Percentiles rank a stretch among this genome's conserved stretches.
These are phyloP conservation scores for Suillus discolor DNA, from an alignment of 768 basidiomycete species.

Conservation along the genomic window DNA sequence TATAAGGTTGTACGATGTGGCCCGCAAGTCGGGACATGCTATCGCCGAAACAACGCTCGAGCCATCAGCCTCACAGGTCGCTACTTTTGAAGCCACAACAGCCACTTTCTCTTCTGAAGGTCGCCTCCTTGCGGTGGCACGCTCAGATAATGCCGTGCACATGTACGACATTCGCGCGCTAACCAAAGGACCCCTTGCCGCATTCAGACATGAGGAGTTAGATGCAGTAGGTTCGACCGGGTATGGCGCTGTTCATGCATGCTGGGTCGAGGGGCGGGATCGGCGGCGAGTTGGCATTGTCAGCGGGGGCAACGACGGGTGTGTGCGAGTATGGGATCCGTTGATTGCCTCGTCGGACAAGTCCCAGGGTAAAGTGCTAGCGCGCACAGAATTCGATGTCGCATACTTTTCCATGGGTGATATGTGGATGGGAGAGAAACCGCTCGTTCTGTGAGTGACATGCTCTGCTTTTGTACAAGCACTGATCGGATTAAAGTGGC, in stretches of 20 bases:
- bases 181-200: constrained; percentile 44
- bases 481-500: constrained; percentile 36
- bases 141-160: constrained; percentile 59
- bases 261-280: constrained; percentile 52
- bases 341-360: constrained; percentile 38
- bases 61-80: constrained; percentile 16
- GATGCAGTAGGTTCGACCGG: constrained; percentile 28
- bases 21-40: constrained; percentile 31
- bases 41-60: constrained; percentile 36
- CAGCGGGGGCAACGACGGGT: constrained; percentile 71
- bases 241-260: constrained; percentile 53
- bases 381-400: constrained; percentile 57
- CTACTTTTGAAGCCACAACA: constrained; percentile 47
- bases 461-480: not conserved
- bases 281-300: constrained; percentile 48
- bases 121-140: constrained; percentile 58
- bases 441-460: constrained; percentile 59
- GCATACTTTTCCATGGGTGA: constrained; percentile 63
- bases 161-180: constrained; percentile 66
- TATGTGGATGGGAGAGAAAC: constrained; percentile 48
- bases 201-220: constrained; percentile 49
- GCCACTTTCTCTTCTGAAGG: constrained; percentile 62
- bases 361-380: constrained; percentile 51
- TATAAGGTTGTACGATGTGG: constrained; percentile 57
- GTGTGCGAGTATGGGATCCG: constrained; percentile 70